phyloP scores from a whole-genome alignment of 345 rosid species.

The Salix dunnii region DNA sequence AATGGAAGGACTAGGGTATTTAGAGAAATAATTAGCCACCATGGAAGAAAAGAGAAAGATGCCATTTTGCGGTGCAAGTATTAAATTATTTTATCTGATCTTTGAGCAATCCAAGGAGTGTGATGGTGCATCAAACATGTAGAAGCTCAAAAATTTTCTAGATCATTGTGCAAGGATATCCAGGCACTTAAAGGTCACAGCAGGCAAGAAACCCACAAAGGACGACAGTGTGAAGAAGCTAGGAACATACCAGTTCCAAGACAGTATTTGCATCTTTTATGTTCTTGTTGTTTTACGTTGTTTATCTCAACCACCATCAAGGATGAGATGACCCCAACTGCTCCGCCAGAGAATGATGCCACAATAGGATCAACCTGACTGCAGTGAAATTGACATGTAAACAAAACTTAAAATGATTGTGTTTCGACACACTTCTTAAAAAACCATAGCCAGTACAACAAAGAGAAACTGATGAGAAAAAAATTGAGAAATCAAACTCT shows the following conservation, averaged over 20 bases:
- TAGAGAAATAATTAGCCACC: not conserved
- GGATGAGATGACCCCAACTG: constrained; percentile 94
- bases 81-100: too few relatives aligned
- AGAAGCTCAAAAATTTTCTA: too few relatives aligned
- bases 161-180: too few relatives aligned
- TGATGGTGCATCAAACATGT: too few relatives aligned
- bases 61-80: too few relatives aligned
- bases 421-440: not conserved
- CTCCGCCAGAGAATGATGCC: constrained; percentile 98
- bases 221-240: not conserved
- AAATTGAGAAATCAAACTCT: not conserved
- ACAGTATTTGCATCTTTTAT: constrained; percentile 96
- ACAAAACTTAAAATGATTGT: not conserved
- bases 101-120: too few relatives aligned
- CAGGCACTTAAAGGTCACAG: too few relatives aligned
- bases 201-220: not conserved
- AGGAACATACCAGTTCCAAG: constrained; percentile 76
- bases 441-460: not conserved
- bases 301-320: constrained; percentile 96
- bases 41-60: too few relatives aligned
- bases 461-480: not conserved
- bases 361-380: constrained; percentile 96
- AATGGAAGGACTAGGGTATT: not conserved
- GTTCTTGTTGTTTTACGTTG: constrained; percentile 92
- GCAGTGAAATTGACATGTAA: constrained; percentile 17